Evolutionary conservation across 768 basidiomycete genomes (phyloP).

Genomic region (Neoboletus magnificus): DNA sequence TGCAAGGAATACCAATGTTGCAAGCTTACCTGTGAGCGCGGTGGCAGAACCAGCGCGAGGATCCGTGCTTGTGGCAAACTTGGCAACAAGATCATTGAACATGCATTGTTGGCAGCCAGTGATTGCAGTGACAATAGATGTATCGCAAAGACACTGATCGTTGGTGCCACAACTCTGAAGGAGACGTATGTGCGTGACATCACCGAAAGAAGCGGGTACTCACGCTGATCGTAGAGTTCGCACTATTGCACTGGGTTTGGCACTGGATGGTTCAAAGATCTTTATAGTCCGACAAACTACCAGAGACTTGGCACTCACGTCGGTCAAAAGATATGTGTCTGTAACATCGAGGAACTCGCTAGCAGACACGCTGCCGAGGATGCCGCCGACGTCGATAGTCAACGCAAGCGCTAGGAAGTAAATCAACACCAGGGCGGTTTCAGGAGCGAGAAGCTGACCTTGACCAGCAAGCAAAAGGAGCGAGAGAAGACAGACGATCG

Average conservation of each 20-base stretch:
- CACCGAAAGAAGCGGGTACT: not conserved
- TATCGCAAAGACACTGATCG: constrained; percentile 53
- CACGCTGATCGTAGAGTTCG: constrained; percentile 25
- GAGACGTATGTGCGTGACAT: not conserved
- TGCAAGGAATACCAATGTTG: not conserved
- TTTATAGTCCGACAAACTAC: not conserved
- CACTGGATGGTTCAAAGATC: constrained; percentile 11
- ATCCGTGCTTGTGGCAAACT: constrained; percentile 48
- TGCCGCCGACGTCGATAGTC: constrained; percentile 44
- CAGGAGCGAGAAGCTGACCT: constrained; percentile 39
- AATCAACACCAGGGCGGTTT: not conserved
- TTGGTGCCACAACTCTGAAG: constrained; percentile 42
- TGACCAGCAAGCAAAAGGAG: constrained; percentile 51
- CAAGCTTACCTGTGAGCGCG: constrained; percentile 50
- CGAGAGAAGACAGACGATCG: constrained; percentile 24
- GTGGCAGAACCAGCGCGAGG: constrained; percentile 55
- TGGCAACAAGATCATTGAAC: constrained; percentile 50
- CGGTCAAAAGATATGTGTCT: constrained; percentile 26
- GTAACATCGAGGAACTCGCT: constrained; percentile 44
- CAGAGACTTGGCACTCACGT: constrained; percentile 22
- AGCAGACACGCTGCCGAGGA: constrained; percentile 37
- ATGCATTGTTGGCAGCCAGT: constrained; percentile 65
- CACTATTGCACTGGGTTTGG: constrained; percentile 26
- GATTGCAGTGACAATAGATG: constrained; percentile 41
- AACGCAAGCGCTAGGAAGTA: constrained; percentile 40